Base-by-base conservation (phyloP, 345 rosid species). In the Lagerstroemia speciosa region DNA sequence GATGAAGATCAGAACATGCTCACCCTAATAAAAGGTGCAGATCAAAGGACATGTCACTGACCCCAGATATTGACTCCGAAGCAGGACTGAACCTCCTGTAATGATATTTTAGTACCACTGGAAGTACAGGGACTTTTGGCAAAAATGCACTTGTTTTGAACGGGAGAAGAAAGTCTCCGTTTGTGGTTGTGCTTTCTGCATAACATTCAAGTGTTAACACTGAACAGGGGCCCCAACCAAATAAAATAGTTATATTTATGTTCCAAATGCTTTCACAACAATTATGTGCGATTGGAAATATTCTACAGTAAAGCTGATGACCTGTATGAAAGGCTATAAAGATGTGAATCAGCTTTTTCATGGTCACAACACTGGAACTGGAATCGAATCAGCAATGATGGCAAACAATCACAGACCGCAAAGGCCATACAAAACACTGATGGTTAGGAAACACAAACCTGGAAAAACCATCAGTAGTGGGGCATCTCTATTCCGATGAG, bases 131-230 rank as follows among this genome's bases (percentile, higher is more conserved):
- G 71, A 78, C 86, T 61, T 82, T 79, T 1, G 99, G 92, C 74
- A 94, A 78, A 85, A 94, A 94, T 63, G 95, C 98, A 73, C 98
- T 98, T 17, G 99, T 88, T 86, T 88, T 94, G 82, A 91, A 94
- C 16, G 96, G 89, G 71, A 94, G 96, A 36, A 94, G 88, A 76
- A 75, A 91, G 73, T 87, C 88, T 68, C 98, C 99, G 68, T 94
- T 94, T 70, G 99, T 89, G 52, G 98, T 91, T 68, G 99, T 94
- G 80, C 99, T 97, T 85, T 94, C 99, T 94, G 85, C 50, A 75
- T 32, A 46, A 67, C 48, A 78, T 71, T 74, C 27, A 46, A 24
- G 34, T 20, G 29, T n/a, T 9, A 29, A 17, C n/a, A 27, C n/a
- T 8, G 29, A 8, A 30, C 6, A 58, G 33, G 29, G 29, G 34